Conservation (phyloP, 2,329 filamentous ascomycete species). For the Xylaria sp. region DNA sequence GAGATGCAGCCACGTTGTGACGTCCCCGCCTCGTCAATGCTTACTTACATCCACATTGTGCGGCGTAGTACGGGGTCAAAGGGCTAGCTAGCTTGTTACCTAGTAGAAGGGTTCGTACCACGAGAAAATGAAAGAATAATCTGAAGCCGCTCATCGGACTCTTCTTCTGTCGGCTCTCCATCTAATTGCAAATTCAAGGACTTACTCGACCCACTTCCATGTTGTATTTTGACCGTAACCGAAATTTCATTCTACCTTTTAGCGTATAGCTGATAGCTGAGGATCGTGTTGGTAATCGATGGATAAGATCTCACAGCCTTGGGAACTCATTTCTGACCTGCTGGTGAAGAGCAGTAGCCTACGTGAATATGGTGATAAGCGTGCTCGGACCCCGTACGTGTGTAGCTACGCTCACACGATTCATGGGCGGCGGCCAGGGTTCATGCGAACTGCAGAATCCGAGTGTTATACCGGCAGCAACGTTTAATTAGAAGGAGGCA, state of each 20-base stretch:
- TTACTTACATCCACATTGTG: constrained; percentile 8
- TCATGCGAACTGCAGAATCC: constrained; percentile 29
- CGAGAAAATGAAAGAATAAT: not conserved
- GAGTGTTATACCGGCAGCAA: not conserved
- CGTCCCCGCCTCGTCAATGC: constrained; percentile 9
- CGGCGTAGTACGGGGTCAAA: constrained; percentile 11
- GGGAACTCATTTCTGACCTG: not conserved
- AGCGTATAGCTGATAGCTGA: not conserved
- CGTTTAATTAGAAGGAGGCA: constrained; percentile 16
- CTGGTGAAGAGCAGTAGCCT: not conserved
- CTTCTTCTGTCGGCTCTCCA: constrained; percentile 9
- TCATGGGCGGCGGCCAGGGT: constrained; percentile 14
- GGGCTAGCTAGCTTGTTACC: not conserved
- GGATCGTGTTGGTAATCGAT: not conserved
- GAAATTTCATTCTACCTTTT: constrained; percentile 17
- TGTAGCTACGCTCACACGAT: constrained; percentile 1
- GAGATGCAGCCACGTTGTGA: constrained; percentile 24
- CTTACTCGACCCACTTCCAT: constrained; percentile 20
- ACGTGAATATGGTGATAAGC: not conserved
- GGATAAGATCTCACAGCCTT: not conserved
- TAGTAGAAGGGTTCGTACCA: not conserved
- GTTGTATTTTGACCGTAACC: constrained; percentile 11
- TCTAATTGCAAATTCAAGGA: constrained; percentile 11
- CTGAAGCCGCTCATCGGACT: not conserved
- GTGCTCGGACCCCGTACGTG: constrained; percentile 10